Evolutionary conservation across 2,329 filamentous ascomycete genomes (phyloP).

Genomic region (Paecilomyces sp.): DNA sequence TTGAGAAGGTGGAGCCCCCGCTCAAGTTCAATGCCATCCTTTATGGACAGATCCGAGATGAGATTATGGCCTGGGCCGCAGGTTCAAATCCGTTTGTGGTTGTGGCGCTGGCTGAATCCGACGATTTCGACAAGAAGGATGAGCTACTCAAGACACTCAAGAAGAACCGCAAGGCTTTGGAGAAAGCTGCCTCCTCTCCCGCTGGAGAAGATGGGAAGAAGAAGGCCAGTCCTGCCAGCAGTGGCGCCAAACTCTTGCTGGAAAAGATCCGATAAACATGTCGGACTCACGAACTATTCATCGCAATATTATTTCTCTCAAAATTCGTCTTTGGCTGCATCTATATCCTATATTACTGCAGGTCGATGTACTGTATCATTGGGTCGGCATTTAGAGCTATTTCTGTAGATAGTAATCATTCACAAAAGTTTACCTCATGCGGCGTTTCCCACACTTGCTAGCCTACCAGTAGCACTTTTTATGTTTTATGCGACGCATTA

Average conservation of each 20-base stretch:
- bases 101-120: constrained; percentile 69
- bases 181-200: constrained; percentile 51
- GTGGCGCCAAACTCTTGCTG: constrained; percentile 36
- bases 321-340: neutral
- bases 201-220: constrained; percentile 36
- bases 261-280: constrained; percentile 26
- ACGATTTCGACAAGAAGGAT: constrained; percentile 59
- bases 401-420: neutral
- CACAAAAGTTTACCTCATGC: neutral
- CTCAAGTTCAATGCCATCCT: constrained; percentile 74
- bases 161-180: constrained; percentile 64
- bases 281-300: neutral
- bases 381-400: neutral
- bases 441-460: neutral
- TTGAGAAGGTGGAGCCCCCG: constrained; percentile 66
- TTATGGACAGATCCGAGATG: constrained; percentile 71
- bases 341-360: neutral
- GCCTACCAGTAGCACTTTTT: neutral
- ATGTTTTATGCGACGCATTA: neutral
- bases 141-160: constrained; percentile 64
- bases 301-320: neutral
- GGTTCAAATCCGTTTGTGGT: constrained; percentile 82
- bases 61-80: constrained; percentile 76
- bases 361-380: neutral
- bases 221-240: constrained; percentile 35